A percentile compares a stretch with the other conserved stretches of the same genome.
phyloP scores from a whole-genome alignment of 1,284 basidiomycete genomes.

The Cystobasidium sp. region DNA sequence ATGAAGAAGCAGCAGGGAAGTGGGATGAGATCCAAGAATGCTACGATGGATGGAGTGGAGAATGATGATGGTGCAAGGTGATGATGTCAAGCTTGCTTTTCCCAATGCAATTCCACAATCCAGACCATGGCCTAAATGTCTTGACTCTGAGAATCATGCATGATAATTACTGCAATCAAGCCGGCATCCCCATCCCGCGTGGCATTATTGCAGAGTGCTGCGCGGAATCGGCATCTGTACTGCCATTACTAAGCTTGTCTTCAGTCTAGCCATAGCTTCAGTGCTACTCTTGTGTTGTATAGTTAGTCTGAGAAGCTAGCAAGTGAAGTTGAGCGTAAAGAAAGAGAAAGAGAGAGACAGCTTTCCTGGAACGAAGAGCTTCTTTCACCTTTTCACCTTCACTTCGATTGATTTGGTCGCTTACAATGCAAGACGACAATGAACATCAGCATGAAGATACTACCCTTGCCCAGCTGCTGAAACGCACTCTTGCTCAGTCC shows the following conservation, averaged over 20 bases:
- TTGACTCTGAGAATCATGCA: not conserved
- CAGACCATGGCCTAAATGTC: not conserved
- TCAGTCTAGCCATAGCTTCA: too few relatives aligned
- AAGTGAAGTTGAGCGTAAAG: too few relatives aligned
- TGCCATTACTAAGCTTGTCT: too few relatives aligned
- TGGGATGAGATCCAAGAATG: not conserved
- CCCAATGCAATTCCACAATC: not conserved
- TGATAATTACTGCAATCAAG: too few relatives aligned
- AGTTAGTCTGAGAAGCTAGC: too few relatives aligned
- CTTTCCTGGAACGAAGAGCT: too few relatives aligned
- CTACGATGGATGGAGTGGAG: not conserved
- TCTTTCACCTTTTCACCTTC: not conserved
- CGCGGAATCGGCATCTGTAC: too few relatives aligned
- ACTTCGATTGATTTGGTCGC: not conserved
- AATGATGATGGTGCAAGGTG: not conserved
- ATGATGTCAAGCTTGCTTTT: not conserved
- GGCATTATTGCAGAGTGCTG: too few relatives aligned
- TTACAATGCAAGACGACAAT: not conserved
- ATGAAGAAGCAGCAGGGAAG: not conserved
- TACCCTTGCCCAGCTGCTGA: constrained; percentile 14
- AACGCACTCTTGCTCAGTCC: constrained; percentile 23
- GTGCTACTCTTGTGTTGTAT: too few relatives aligned
- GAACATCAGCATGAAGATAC: constrained; percentile 14
- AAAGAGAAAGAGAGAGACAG: too few relatives aligned
- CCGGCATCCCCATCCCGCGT: too few relatives aligned